Evolutionary conservation across 2,329 filamentous ascomycete genomes (phyloP), one percentile per base, ranked within the genome.

Genomic region (Beauveria australis): DNA sequence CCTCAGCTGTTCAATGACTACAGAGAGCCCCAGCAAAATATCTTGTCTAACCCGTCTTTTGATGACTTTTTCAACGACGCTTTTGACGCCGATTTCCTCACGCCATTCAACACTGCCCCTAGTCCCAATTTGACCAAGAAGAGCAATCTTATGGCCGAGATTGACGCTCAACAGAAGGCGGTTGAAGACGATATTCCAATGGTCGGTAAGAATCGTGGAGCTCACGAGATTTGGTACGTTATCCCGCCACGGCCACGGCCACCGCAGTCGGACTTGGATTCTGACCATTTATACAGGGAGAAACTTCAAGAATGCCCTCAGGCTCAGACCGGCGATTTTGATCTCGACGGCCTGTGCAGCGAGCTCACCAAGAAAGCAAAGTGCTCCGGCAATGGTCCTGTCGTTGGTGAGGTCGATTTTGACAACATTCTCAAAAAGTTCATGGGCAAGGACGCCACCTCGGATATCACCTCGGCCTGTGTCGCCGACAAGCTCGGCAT

Each of bases 311-410:
- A 83, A 41, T 95, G 92, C 73, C 87, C 91, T 63, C 92, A 89
- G 72, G 94, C 96, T 67, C 89, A 92, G 70, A 89, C 85, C 61
- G 92, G 92, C 67, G 92, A 95, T 67, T 91, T 97, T 65, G 94
- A 99, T 66, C 88, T 99, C 53, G 94, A 99, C 70, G 87, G 88
- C 40, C 82, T 99, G 26, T 99, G 94, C 76, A 89, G 89, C 5
- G 92, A 99, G 71, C 84, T 99, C 16, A 90, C 93, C 65, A 90
- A 92, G 72, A 99, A 99, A 78, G 94, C 94, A 61, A 94, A 93
- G 71, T 99, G 94, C 74, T 96, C 92, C 0, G 90, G 96, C 66
- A 88, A 82, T 19, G 93, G 94, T 18, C 91, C 95, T 14, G 91
- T 96, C 19, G 89, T 99, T 26, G 88, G 92, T 64, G 87, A 96